Base-by-base conservation (phyloP, 129 eudicot genomes). In the Chrysanthemum seticuspe region DNA sequence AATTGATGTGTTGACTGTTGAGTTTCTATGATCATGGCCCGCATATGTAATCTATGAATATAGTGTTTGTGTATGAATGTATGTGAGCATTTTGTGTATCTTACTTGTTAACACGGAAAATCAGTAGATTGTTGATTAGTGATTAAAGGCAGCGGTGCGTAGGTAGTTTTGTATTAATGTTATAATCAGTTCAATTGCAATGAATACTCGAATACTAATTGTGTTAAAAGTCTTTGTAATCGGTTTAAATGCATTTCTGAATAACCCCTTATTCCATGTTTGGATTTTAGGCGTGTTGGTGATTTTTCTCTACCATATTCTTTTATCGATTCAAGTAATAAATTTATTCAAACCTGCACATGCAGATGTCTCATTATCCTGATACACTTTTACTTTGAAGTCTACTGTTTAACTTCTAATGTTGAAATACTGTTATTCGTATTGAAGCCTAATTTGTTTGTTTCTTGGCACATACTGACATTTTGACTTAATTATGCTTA, bases 381-480 rank as follows among this genome's bases (percentile, higher is more conserved):
- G 62, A 57, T 57, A 15, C 5, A 5, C 31, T 18, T 19, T 21
- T 18, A 2, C 23, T 25, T 21, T 18, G 54, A 50, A 48, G 23
- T n/a, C 62, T 58, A 10, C 13, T 1, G 40, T 27, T 27, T 50
- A 51, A n/a, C 6, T 48, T 18, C 13, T 40, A 65, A 6, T 51
- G 19, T 29, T 10, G 56, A 13, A 50, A 25, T 68, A 68, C 25
- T 61, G 36, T 15, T 58, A 16, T 53, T 70, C 52, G 10, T 1
- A n/a, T 31, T 50, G 47, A 49, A n/a, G 40, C 27, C 61, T 47
- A 10, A 45, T 44, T 44, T 61, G 19, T 45, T 73, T 74, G 61
- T 11, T 73, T 62, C 14, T 54, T 78, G 73, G 11, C 19, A 47
- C 23, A 15, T 21, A 53, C 49, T 58, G 65, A 62, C 48, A 62